These are phyloP conservation scores for Penicillium sp. DNA, from an alignment of 2,329 filamentous ascomycete species.

Conservation along the genomic window DNA sequence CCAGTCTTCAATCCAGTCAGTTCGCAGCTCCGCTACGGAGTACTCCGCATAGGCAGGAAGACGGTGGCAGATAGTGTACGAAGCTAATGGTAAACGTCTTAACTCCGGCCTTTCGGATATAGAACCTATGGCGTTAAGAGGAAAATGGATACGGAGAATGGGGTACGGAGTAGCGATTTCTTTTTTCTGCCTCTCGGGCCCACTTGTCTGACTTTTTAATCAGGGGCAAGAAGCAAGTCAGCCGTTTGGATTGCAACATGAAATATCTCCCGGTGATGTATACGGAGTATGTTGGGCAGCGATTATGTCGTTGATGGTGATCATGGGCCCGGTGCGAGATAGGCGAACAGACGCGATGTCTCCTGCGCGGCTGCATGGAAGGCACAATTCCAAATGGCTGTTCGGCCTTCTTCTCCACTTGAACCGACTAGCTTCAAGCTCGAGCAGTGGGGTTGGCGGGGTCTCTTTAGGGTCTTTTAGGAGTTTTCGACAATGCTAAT, in stretches of 20 bases:
- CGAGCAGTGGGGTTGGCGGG: conserved; percentile 1
- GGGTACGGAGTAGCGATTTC: no score
- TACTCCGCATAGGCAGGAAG: background rate
- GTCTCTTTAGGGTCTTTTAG: background rate
- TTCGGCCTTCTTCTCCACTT: background rate
- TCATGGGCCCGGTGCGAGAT: conserved; percentile 3
- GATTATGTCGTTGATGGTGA: background rate
- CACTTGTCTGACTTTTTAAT: background rate
- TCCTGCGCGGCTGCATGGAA: conserved; percentile 6
- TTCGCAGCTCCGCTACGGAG: background rate
- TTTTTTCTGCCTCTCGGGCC: background rate
- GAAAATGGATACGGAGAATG: background rate
- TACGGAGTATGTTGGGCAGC: background rate
- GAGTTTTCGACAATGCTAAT: background rate
- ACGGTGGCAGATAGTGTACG: background rate
- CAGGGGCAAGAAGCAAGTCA: background rate
- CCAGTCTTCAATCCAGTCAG: background rate
- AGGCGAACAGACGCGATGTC: conserved; percentile 12
- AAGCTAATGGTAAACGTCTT: background rate
- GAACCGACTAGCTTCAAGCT: conserved; percentile 4
- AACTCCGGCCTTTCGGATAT: background rate
- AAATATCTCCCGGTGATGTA: background rate
- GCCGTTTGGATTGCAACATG: background rate
- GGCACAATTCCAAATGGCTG: conserved; percentile 7
- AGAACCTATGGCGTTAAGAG: background rate